Base-by-base conservation (phyloP, 1,284 basidiomycete species). In the Cryptococcus sp. region DNA sequence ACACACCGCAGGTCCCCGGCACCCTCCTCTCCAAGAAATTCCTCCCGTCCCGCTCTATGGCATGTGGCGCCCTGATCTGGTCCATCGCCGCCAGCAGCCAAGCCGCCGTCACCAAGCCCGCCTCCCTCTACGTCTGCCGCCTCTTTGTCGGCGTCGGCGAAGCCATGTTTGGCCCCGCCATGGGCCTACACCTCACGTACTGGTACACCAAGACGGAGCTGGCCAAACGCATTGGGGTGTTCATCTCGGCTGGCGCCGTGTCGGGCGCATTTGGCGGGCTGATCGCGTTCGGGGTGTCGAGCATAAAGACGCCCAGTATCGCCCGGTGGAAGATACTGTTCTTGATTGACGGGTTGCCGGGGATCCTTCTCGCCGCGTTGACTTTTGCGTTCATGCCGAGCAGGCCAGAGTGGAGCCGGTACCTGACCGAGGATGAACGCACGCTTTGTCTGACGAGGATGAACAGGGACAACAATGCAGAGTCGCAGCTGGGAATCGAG, bases 371-470 rank as follows among this genome's bases (percentile, higher is more conserved):
- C 18, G 89, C 87, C 1, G 28, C 87, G 9, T 24, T 84, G 20
- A 82, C 86, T 2, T 73, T 86, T 56, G 79, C 84, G 56, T 75
- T 85, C 54, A 78, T 92, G 0, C 89, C 90, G 0, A 81, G 85
- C 55, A 79, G 88, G 21, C 90, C 89, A 0, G 87, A 91, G 66
- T 85, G 83, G 16, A 87, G 88, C 0, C 73, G 72, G 0, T 87
- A 84, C 68, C 74, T 91, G 45, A 85, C 80, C 40, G 85, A 86
- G 57, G 77, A 81, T 5, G 86, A 91, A 68, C 83, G 88, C 8
- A 79, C 80, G 55, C 75, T 91, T 35, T 87, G 86, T 0, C 61
- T 88, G 28, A 83, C 82, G n/a, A 81, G 89, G 50, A 84, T 87
- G 79, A 88, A 86, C 63, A 80, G 85, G 53, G 82, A 84, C 18